Evolutionary conservation across 495 filamentous ascomycete species (phyloP).

Genomic region (Lepraria neglecta): DNA sequence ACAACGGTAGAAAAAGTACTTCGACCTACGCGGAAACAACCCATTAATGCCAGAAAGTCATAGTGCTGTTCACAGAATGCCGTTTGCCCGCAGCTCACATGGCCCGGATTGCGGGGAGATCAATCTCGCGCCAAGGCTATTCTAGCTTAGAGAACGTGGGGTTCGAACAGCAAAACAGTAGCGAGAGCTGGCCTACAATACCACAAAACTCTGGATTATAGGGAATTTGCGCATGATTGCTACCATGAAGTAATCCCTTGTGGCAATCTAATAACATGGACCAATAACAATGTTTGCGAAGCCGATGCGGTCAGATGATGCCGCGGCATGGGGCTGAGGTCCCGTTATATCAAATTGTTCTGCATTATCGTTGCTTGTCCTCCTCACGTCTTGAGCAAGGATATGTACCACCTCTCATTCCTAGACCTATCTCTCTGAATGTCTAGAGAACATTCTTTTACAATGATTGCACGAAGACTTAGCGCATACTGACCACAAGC

Average conservation of each 20-base stretch:
- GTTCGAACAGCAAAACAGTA: too few relatives aligned
- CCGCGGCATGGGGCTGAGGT: conserved; percentile 1
- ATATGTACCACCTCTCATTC: not conserved
- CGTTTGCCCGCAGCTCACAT: too few relatives aligned
- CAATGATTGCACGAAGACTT: not conserved
- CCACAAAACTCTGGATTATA: too few relatives aligned
- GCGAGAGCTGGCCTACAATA: too few relatives aligned
- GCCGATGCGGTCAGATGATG: conserved; percentile 3
- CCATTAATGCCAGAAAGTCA: too few relatives aligned
- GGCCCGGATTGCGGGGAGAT: too few relatives aligned
- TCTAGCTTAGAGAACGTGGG: too few relatives aligned
- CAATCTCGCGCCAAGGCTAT: too few relatives aligned
- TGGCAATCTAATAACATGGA: not conserved
- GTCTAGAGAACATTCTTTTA: not conserved
- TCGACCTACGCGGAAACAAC: conserved; percentile 1
- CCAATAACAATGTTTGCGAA: conserved; percentile 1
- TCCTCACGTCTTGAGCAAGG: not conserved
- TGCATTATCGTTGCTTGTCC: not conserved
- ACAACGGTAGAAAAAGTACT: not conserved
- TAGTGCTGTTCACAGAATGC: too few relatives aligned
- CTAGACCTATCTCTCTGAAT: not conserved
- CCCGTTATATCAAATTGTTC: conserved; percentile 3
- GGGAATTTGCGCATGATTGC: too few relatives aligned
- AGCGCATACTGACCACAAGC: conserved; percentile 7
- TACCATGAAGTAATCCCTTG: too few relatives aligned